Evolutionary conservation across 768 basidiomycete species (phyloP), one percentile per base, ranked within the genome.

Genomic region (Multifurca ochricompacta): DNA sequence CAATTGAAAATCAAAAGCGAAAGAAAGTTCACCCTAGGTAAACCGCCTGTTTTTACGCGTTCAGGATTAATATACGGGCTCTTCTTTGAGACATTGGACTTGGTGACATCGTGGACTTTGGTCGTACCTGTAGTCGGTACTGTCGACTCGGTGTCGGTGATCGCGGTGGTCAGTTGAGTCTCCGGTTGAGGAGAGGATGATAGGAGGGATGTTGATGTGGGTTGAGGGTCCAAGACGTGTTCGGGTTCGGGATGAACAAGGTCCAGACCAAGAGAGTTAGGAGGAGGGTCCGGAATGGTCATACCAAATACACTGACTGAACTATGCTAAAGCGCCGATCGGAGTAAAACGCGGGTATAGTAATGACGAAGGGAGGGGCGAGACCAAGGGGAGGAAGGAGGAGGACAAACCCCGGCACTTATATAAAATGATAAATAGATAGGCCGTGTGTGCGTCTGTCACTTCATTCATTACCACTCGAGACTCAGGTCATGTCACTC

Each of bases 1-100:
- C 21, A 8, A 27, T 31, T n/a, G 32, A 6, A 18, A 32, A 14
- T 31, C 23, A 49, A n/a, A n/a, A 54, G 47, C 41, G 51, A 48
- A 23, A 68, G n/a, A 35, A 51, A 21, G 11, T 53, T 19, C 67
- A 89, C 89, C 65, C 85, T 78, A 60, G 85, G 83, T 23, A 75
- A 63, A 14, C 87, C 89, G 13, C 88, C 87, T 8, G 89, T 91
- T 71, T 80, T 88, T 71, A 91, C 83, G 68, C 88, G 85, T 64
- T 90, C 87, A 7, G 77, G 82, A 68, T 91, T 90, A 42, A 87
- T 74, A 73, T 91, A 91, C 2, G 85, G 85, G 59, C 77, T 80
- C 69, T 79, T 82, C 71, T 81, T 53, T 53, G 44, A 5, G 14
- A 19, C 49, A 18, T 75, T 64, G 68, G 71, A 53, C 31, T 48